Base-by-base conservation (phyloP, 371 early-diverging fungal genomes). In the Syncephalis fuscata region DNA sequence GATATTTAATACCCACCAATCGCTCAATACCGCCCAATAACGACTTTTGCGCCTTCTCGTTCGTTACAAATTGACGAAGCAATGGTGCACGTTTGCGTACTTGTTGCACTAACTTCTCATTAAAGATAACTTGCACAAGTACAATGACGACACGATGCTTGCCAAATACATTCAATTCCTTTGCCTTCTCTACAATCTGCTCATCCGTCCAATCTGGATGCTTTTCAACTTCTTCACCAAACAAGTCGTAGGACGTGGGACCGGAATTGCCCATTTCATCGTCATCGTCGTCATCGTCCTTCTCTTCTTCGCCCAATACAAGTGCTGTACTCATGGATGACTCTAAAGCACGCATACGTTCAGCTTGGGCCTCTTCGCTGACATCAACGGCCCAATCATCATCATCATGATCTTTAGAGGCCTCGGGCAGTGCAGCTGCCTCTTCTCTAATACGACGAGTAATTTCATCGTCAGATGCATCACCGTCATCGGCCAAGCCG, bases 21-120 rank as follows among this genome's bases (percentile, higher is more conserved):
- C 89, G 78, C 63, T 94, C 97, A 53, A 95, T 70, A 23, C 93
- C 93, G 56, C 94, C 95, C 8, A 96, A 63, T 22, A 90, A 61
- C 8, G 82, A 82, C 63, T 82, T 84, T 66, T 92, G 92, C 49
- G 74, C 73, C 68, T 92, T 92, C 52, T 89, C 88, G 46, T 66
- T 70, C 32, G 54, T 57, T 46, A 85, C 71, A 56, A 92, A 88
- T 56, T 66, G 51, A 17, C 51, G 48, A 44, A 94, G 63, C 45
- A 92, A 63, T 25, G 68, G 59, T 23, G 67, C 68, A 57, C 81
- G 80, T 58, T 71, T 74, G 49, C 64, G 67, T 48, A 77, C 67
- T 59, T 77, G 74, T 36, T 66, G 53, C 16, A 62, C 59, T 52
- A 86, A 68, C 39, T 67, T 67, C 46, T 78, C 79, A 46, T 71